Evolutionary conservation across 371 early-diverging fungal genomes (phyloP).

Genomic region (Apophysomyces trapeziformis): DNA sequence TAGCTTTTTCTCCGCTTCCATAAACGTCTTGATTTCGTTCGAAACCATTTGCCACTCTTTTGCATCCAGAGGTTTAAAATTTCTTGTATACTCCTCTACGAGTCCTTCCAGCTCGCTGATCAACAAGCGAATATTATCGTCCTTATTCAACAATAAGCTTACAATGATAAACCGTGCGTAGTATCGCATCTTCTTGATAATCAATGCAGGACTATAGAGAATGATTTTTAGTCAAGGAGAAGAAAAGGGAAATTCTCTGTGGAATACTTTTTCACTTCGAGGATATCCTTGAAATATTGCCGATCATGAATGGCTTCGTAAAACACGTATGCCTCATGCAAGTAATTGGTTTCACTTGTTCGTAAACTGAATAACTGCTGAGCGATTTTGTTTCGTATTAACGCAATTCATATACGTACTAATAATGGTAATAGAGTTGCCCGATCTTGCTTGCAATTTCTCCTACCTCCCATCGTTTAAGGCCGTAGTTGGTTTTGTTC

Average conservation of each 20-base stretch:
- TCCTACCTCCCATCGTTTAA: slow-evolving; percentile 97
- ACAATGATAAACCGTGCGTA: slow-evolving; percentile 97
- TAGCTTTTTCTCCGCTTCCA: slow-evolving; percentile 89
- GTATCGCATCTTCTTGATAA: slow-evolving; percentile 96
- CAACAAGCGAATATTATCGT: slow-evolving; percentile 76
- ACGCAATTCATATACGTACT: slow-evolving; percentile 48
- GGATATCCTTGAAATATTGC: slow-evolving; percentile 91
- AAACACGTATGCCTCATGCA: slow-evolving; percentile 92
- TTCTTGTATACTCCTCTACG: slow-evolving; percentile 86
- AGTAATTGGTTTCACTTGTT: slow-evolving; percentile 94
- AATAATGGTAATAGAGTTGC: slow-evolving; percentile 89
- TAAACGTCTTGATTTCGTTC: slow-evolving; percentile 86
- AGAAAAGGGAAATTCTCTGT: neutral
- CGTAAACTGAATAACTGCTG: slow-evolving; percentile 59
- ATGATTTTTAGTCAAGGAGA: neutral
- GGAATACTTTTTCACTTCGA: slow-evolving; percentile 82
- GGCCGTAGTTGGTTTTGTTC: slow-evolving; percentile 85
- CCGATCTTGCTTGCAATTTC: slow-evolving; percentile 98
- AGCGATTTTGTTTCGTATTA: neutral
- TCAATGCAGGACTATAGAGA: slow-evolving; percentile 73
- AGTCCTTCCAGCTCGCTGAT: slow-evolving; percentile 80
- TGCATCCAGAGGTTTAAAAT: slow-evolving; percentile 88
- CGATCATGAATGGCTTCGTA: slow-evolving; percentile 96
- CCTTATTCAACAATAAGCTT: slow-evolving; percentile 85
- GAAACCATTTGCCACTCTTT: slow-evolving; percentile 93